Base-by-base conservation (phyloP, 176 grass and related monocot genomes). In the Otatea glauca region DNA sequence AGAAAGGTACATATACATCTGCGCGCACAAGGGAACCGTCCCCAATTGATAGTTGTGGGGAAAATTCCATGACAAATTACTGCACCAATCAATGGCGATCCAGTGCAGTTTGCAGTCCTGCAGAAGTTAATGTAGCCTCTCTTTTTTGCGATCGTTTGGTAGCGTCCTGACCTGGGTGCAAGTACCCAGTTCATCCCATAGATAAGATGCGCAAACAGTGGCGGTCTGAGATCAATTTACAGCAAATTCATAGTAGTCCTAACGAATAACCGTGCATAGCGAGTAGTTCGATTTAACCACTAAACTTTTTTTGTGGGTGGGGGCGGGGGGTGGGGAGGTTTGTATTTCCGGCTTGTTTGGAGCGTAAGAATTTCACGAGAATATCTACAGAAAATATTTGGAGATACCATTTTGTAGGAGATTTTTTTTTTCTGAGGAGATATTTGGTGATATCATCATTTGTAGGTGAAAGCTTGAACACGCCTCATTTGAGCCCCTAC, bases 381-480 rank as follows among this genome's bases (percentile, higher is more conserved):
- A 49, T 49, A 8, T 49, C 47, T 48, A 49, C 0, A 15, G 7
- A 43, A 43, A 43, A 43, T 43, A 43, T n/a, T 34, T 53, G 49
- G 49, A 29, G 16, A 21, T 35, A 17, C 0, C 1, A 32, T 55
- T 56, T 12, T 24, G 35, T 0, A 11, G 9, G 9, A 12, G 18
- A 6, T 1, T 9, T 5, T 43, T 70, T 41, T 23, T 44, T 63
- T 63, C 24, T 44, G 38, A 69, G 25, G 13, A 29, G 66, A 13
- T 13, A 25, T 60, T 23, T 77, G 55, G 13, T 1, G 75, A 17
- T 43, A 7, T 1, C 18, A 5, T 17, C 18, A 5, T 17, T 41
- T 23, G 53, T 67, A 94, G 93, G 93, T 29, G 90, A 94, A 58
- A 90, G 90, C 51, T 65, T 95, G 54, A 76, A 84, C 44, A 84